A percentile compares a stretch with the other conserved stretches of the same genome.
Evolutionary conservation across 1,284 basidiomycete species (phyloP).

Genomic region (Boletus sp.): DNA sequence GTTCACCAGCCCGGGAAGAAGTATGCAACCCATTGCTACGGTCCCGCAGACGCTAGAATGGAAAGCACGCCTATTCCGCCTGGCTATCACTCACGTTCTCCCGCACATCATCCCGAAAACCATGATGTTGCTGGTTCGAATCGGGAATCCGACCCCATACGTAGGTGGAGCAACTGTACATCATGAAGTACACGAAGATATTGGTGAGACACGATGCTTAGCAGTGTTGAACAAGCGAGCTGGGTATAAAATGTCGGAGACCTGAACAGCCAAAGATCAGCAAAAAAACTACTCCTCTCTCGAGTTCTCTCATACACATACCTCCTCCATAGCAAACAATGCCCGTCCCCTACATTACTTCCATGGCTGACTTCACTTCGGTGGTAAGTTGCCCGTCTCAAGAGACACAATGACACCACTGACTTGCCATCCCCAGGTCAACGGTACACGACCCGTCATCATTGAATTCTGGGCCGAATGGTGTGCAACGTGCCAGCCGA

Average conservation of each 20-base stretch:
- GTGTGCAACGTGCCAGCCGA: constrained; percentile 75
- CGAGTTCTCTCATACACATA: constrained; percentile 15
- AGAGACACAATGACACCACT: constrained; percentile 5
- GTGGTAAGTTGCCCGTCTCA: constrained; percentile 16
- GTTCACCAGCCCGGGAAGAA: constrained; percentile 13
- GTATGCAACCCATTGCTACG: constrained; percentile 22
- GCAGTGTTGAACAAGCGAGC: constrained; percentile 20
- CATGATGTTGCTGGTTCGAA: constrained; percentile 20
- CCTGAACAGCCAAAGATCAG: constrained; percentile 15
- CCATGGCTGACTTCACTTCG: constrained; percentile 25
- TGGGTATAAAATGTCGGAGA: constrained; percentile 26
- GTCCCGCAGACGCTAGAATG: constrained; percentile 28
- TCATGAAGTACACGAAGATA: constrained; percentile 15
- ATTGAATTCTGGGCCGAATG: constrained; percentile 78
- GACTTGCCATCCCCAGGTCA: constrained; percentile 45
- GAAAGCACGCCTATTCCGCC: constrained; percentile 32
- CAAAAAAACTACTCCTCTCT: constrained; percentile 14
- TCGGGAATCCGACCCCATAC: constrained; percentile 22
- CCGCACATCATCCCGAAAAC: constrained; percentile 14
- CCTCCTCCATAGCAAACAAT: constrained; percentile 16
- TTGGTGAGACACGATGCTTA: constrained; percentile 21
- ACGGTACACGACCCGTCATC: constrained; percentile 53
- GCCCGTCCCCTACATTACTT: constrained; percentile 27
- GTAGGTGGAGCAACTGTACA: constrained; percentile 21
- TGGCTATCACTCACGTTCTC: constrained; percentile 24